Evolutionary conservation across 2,329 filamentous ascomycete genomes (phyloP), one percentile per base, ranked within the genome.

Genomic region (Cercospora sp.): DNA sequence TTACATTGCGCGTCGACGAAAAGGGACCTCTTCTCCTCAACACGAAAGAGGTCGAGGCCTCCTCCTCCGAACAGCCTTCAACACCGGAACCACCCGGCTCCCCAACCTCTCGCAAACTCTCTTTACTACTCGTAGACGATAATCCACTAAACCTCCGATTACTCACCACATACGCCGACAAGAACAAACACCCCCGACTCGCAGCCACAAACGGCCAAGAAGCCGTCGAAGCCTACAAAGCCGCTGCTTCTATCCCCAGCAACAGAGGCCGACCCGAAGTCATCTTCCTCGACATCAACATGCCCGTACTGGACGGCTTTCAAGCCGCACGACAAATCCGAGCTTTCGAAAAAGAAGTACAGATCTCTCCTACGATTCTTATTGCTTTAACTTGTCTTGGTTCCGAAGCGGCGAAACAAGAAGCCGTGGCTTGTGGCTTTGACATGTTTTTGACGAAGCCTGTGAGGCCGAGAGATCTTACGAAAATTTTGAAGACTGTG

Each of bases 161-260:
- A 3, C 69, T 75, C 7, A 43, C 65, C 12, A 68, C 63, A 45
- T 75, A 70, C 61, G 70, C 70, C 32, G 65, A 67, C 8, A 71
- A 72, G 32, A 73, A 79, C 1, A 77, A 80, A 2, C 80, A 80
- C 0, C 78, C 76, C 10, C 74, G 76, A 5, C 77, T 81, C 26
- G 79, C 79, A 24, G 83, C 83, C 1, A 73, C 74, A 21, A 80
- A 85, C 69, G 84, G 84, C 3, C 77, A 82, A 2, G 80, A 85
- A 70, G 84, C 84, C 3, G 78, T 85, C 0, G 74, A 67, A 16
- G 60, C 66, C 34, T 67, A 69, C 61, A 63, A 63, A 63, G 61
- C 61, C 5, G 26, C 61, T 5, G 30, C 30, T 16, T 32, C 45
- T 0, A 55, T 37, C 1, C 18, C 43, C 30, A 21, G 21, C 49